Conservation (phyloP, 345 rosid species). For the Pistacia integerrima region DNA sequence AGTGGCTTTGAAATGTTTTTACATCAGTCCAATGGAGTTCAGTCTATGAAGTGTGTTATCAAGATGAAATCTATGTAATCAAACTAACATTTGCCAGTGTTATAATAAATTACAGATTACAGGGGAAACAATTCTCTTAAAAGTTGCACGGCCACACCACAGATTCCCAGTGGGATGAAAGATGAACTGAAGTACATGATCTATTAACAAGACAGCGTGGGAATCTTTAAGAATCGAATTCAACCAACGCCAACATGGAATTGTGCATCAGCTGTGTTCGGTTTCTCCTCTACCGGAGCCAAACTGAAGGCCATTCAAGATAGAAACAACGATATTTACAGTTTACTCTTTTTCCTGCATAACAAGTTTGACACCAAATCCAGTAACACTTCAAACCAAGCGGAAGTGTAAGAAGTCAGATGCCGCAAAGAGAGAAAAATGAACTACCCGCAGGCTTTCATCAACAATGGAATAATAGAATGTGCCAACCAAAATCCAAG, state of each 20-base stretch:
- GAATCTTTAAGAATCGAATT: neutral
- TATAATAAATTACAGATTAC: too few relatives aligned
- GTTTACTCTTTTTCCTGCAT: conserved; percentile 30
- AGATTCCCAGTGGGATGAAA: too few relatives aligned
- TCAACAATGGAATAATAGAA: neutral
- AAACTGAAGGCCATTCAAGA: conserved; percentile 31
- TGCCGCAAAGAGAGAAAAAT: neutral
- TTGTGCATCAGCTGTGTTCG: neutral
- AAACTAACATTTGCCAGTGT: too few relatives aligned
- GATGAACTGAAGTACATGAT: too few relatives aligned
- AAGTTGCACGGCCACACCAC: too few relatives aligned
- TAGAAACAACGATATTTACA: conserved; percentile 24
- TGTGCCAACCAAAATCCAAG: neutral
- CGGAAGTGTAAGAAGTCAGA: neutral
- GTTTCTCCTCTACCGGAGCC: neutral
- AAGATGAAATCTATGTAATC: too few relatives aligned
- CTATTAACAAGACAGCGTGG: too few relatives aligned
- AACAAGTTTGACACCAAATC: neutral
- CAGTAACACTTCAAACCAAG: neutral
- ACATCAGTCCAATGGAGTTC: too few relatives aligned
- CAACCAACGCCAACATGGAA: neutral
- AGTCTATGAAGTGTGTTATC: too few relatives aligned
- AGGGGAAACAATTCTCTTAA: too few relatives aligned
- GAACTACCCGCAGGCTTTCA: neutral
- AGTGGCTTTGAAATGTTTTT: too few relatives aligned